Conservation (phyloP, 2,329 filamentous ascomycete species). For the Exophiala xenobiotica region DNA sequence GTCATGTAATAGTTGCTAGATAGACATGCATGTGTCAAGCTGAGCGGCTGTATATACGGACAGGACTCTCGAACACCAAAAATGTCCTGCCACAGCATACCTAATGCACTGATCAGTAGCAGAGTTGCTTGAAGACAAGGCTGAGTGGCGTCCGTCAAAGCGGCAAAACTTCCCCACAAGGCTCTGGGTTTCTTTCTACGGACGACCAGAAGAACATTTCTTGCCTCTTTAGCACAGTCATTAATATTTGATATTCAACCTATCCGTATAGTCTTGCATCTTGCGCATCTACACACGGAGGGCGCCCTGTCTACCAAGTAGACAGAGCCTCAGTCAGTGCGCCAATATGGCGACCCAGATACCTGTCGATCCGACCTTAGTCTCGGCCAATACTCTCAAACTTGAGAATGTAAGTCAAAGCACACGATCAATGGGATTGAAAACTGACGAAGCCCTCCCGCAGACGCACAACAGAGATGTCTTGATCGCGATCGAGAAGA, state of each 20-base stretch:
- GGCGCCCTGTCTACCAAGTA: background rate
- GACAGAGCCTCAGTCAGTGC: background rate
- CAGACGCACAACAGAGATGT: constrained; percentile 85
- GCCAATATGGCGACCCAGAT: constrained; percentile 54
- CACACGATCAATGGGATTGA: background rate
- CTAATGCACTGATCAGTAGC: too few species aligned
- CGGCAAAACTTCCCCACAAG: too few species aligned
- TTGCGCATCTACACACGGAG: background rate
- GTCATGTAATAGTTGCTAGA: too few species aligned
- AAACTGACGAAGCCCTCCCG: constrained; percentile 6
- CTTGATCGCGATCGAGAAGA: constrained; percentile 80
- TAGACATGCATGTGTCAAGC: too few species aligned
- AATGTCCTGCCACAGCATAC: too few species aligned
- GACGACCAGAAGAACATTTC: background rate
- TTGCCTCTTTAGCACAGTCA: too few species aligned
- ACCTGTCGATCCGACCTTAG: constrained; percentile 55
- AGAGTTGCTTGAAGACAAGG: too few species aligned
- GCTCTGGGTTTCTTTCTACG: too few species aligned
- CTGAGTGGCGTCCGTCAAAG: too few species aligned
- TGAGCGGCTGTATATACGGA: too few species aligned
- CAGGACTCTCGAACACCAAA: too few species aligned
- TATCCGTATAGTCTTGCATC: constrained; percentile 1
- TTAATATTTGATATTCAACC: constrained; percentile 3
- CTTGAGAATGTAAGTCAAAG: constrained; percentile 56
- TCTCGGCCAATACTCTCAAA: constrained; percentile 62